These are phyloP conservation scores for Plasmodium gaboni DNA, from an alignment of 169 alveolate species.

Conservation along the genomic window DNA sequence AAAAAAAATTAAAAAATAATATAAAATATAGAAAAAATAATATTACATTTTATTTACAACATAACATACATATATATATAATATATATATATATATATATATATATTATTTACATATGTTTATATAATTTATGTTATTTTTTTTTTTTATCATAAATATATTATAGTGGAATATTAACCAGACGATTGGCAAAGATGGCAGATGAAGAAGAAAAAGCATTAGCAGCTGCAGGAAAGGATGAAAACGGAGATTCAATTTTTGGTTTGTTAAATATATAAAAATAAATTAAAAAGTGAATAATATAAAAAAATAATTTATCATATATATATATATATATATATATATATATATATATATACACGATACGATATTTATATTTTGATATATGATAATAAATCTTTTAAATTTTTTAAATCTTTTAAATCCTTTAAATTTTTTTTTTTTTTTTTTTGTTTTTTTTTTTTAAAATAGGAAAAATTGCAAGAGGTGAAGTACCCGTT, in stretches of 20 bases:
- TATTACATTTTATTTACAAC: too few relatives aligned
- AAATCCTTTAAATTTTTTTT: too few relatives aligned
- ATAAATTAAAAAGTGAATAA: background rate
- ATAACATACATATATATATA: too few relatives aligned
- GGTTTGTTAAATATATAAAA: slow-evolving; percentile 7
- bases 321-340: background rate
- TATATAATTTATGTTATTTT: background rate
- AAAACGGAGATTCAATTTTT: slow-evolving; percentile 55
- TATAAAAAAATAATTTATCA: background rate
- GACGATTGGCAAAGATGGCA: slow-evolving; percentile 21
- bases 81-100: background rate
- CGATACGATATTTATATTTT: too few relatives aligned
- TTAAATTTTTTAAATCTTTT: too few relatives aligned
- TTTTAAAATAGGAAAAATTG: slow-evolving; percentile 50
- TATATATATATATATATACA: background rate
- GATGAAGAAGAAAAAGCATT: slow-evolving; percentile 68
- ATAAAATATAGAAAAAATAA: too few relatives aligned
- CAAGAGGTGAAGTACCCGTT: slow-evolving; percentile 34
- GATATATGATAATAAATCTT: background rate
- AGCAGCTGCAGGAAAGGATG: slow-evolving; percentile 66
- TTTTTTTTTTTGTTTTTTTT: background rate
- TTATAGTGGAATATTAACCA: slow-evolving; percentile 26
- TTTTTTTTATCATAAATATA: background rate
- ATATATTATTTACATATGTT: background rate
- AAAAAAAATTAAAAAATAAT: too few relatives aligned